A percentile compares a stretch with the other conserved stretches of the same genome.
phyloP scores from a whole-genome alignment of 73 alveolate genomes.

The Tetrahymena malaccensis region DNA sequence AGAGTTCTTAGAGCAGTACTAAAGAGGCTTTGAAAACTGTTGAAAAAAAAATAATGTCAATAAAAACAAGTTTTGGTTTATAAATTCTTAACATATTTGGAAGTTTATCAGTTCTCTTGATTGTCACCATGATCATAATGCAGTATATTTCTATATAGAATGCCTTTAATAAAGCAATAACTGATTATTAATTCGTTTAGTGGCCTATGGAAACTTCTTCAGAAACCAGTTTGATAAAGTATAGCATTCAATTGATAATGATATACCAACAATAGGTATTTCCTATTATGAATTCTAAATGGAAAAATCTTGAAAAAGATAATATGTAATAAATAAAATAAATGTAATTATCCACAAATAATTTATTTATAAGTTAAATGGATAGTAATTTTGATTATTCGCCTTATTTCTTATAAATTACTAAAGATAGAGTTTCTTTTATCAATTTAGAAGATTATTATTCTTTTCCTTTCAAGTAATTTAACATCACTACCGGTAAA shows the following conservation, averaged over 20 bases:
- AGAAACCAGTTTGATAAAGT: not conserved
- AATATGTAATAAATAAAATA: not conserved
- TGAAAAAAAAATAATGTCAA: not conserved
- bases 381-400: not conserved
- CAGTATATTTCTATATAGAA: not conserved
- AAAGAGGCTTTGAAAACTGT: not conserved
- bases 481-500: not conserved
- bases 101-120: not conserved
- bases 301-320: not conserved
- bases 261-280: not conserved
- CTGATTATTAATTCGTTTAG: not conserved
- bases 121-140: not conserved
- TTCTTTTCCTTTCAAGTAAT: not conserved
- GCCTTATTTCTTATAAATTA: not conserved
- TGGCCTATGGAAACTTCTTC: not conserved
- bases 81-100: not conserved
- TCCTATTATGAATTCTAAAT: not conserved
- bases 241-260: not conserved
- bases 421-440: not conserved
- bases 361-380: not conserved
- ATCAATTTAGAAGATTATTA: not conserved
- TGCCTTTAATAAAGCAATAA: not conserved
- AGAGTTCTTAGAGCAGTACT: not conserved
- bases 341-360: not conserved
- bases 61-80: not conserved